Evolutionary conservation across 2,329 filamentous ascomycete genomes (phyloP).

Genomic region (Trichoderma aggressivum): DNA sequence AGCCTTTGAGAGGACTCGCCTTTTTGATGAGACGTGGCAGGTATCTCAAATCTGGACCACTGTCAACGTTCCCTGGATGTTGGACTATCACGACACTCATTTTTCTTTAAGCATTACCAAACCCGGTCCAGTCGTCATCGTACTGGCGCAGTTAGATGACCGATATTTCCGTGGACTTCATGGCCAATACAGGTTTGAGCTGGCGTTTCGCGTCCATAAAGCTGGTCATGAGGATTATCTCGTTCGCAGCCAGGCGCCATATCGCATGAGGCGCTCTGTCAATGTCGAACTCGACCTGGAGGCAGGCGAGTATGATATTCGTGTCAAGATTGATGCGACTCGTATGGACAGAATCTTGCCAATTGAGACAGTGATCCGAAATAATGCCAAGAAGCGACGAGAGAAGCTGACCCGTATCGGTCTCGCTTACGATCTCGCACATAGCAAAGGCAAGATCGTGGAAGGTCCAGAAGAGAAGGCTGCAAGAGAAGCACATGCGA

Average conservation of each 20-base stretch:
- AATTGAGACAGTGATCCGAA: conserved; percentile 65
- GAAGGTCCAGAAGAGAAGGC: conserved; percentile 49
- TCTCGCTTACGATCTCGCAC: conserved; percentile 66
- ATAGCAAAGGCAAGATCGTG: conserved; percentile 57
- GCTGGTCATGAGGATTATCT: conserved; percentile 50
- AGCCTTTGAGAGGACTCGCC: conserved; percentile 55
- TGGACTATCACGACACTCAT: conserved; percentile 51
- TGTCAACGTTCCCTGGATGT: conserved; percentile 53
- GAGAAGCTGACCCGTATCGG: conserved; percentile 74
- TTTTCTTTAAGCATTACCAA: conserved; percentile 50
- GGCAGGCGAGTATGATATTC: conserved; percentile 69
- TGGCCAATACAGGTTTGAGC: conserved; percentile 53
- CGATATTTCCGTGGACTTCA: conserved; percentile 56
- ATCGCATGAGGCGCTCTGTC: conserved; percentile 67
- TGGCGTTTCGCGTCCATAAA: conserved; percentile 54
- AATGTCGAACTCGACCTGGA: conserved; percentile 74
- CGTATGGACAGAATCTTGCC: conserved; percentile 48
- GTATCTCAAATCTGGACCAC: conserved; percentile 48
- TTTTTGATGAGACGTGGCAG: conserved; percentile 55
- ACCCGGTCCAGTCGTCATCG: conserved; percentile 51
- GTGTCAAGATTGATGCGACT: conserved; percentile 70
- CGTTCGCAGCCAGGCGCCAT: conserved; percentile 51
- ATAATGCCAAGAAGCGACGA: conserved; percentile 57
- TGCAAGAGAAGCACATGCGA: conserved; percentile 44
- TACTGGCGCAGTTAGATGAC: conserved; percentile 55